Evolutionary conservation across 805 yeast genomes (phyloP).

Genomic region (Kockiozyma suomiensis): DNA sequence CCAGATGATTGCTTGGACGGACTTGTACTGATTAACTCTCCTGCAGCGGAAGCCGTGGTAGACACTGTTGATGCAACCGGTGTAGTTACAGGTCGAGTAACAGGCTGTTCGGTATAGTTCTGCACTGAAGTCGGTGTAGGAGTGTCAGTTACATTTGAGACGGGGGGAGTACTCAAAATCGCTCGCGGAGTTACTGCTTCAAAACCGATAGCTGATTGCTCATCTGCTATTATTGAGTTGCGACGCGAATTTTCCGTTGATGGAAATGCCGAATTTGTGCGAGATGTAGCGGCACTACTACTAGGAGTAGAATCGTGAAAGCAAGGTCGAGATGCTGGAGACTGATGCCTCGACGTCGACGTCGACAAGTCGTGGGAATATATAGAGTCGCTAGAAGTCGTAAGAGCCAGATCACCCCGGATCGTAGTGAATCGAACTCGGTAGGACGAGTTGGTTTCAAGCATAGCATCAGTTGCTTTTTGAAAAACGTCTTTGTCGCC

Average conservation of each 20-base stretch:
- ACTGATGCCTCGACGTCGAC: background rate
- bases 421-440: slow-evolving; percentile 29
- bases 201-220: background rate
- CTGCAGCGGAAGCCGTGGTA: background rate
- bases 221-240: slow-evolving; percentile 11
- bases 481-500: slow-evolving; percentile 39
- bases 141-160: background rate
- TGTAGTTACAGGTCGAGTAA: background rate
- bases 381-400: slow-evolving; percentile 12
- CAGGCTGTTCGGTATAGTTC: background rate
- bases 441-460: slow-evolving; percentile 37
- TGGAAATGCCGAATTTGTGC: slow-evolving; percentile 1
- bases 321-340: background rate
- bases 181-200: background rate
- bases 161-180: background rate
- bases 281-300: slow-evolving; percentile 16
- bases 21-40: slow-evolving; percentile 7
- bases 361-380: slow-evolving; percentile 4
- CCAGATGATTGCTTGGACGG: background rate
- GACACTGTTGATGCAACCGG: slow-evolving; percentile 2
- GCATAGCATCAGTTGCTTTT: slow-evolving; percentile 42
- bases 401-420: slow-evolving; percentile 33
- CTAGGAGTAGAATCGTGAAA: slow-evolving; percentile 6
- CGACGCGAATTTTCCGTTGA: slow-evolving; percentile 10
- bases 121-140: background rate